Conservation (phyloP, 345 rosid species). For the Durio zibethinus region DNA sequence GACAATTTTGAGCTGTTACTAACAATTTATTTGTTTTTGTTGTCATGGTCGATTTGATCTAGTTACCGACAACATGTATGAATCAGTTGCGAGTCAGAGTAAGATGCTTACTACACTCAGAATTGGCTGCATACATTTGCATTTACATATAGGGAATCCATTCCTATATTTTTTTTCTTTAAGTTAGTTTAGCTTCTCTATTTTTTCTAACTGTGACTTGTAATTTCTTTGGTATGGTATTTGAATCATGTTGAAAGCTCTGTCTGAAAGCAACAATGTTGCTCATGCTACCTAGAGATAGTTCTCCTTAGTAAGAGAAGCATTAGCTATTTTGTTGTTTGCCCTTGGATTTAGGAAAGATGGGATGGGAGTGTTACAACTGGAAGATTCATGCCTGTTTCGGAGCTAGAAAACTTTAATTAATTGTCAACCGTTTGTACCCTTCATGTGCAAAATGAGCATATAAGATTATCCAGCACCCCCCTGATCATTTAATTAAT, state of each 20-base stretch:
- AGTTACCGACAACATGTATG: constrained; percentile 17
- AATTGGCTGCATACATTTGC: neutral
- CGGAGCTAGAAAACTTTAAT: neutral
- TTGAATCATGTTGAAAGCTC: neutral
- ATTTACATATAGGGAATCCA: neutral
- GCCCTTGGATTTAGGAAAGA: neutral
- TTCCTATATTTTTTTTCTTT: neutral
- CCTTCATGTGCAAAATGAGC: neutral
- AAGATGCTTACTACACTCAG: constrained; percentile 6
- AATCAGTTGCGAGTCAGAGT: constrained; percentile 75
- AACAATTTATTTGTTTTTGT: constrained; percentile 18
- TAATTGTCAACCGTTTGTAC: neutral
- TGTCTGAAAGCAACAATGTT: neutral
- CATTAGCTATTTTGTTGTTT: neutral
- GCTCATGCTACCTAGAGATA: neutral
- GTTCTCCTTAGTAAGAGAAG: neutral
- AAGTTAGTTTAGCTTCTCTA: neutral
- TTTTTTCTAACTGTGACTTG: neutral
- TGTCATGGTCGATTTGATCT: neutral
- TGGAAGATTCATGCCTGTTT: neutral
- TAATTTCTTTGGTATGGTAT: neutral
- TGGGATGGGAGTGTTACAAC: neutral
- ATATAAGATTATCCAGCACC: too few relatives aligned
- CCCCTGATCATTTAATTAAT: neutral
- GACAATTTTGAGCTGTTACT: constrained; percentile 12